A percentile compares a stretch with the other conserved stretches of the same genome.
These are phyloP conservation scores for Claviceps paspali DNA, from an alignment of 2,329 filamentous ascomycete genomes.

Conservation along the genomic window DNA sequence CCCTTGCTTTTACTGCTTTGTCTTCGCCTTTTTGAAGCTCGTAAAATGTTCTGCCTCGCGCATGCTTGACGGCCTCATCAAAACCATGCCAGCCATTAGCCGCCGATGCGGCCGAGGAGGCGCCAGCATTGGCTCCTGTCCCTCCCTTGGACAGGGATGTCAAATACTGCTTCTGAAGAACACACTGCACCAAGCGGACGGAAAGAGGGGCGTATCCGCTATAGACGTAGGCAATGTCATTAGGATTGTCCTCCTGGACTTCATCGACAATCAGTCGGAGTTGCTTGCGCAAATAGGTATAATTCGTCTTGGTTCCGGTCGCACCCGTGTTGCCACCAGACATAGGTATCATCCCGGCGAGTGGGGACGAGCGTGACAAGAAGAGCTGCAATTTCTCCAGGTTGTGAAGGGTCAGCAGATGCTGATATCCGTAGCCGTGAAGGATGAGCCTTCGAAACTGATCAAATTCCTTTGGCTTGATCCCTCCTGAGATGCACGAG, in stretches of 20 bases:
- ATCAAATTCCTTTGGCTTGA: slow-evolving; percentile 80
- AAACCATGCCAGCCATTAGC: slow-evolving; percentile 84
- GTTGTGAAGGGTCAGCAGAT: slow-evolving; percentile 74
- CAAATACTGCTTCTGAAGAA: slow-evolving; percentile 81
- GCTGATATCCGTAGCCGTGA: slow-evolving; percentile 89
- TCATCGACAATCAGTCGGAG: slow-evolving; percentile 88
- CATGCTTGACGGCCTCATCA: slow-evolving; percentile 79
- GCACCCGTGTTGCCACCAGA: slow-evolving; percentile 33
- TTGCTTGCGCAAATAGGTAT: slow-evolving; percentile 71
- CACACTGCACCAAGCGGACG: slow-evolving; percentile 78
- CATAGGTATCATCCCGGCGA: slow-evolving; percentile 70
- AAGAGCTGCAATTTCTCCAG: slow-evolving; percentile 85
- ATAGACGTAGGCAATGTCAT: slow-evolving; percentile 95
- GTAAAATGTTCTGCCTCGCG: slow-evolving; percentile 79
- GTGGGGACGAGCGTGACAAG: slow-evolving; percentile 57
- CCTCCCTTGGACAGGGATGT: slow-evolving; percentile 53
- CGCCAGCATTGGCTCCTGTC: slow-evolving; percentile 18
- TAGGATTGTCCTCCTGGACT: slow-evolving; percentile 85
- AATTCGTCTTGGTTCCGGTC: slow-evolving; percentile 68
- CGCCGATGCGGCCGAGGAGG: slow-evolving; percentile 31
- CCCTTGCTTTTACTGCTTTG: slow-evolving; percentile 75
- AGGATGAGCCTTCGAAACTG: slow-evolving; percentile 76
- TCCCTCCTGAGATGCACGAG: slow-evolving; percentile 75
- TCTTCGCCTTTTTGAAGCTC: slow-evolving; percentile 85
- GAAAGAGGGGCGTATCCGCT: slow-evolving; percentile 92